These are phyloP conservation scores for Gelatoporia subvermispora DNA, from an alignment of 768 basidiomycete species.

Conservation along the genomic window DNA sequence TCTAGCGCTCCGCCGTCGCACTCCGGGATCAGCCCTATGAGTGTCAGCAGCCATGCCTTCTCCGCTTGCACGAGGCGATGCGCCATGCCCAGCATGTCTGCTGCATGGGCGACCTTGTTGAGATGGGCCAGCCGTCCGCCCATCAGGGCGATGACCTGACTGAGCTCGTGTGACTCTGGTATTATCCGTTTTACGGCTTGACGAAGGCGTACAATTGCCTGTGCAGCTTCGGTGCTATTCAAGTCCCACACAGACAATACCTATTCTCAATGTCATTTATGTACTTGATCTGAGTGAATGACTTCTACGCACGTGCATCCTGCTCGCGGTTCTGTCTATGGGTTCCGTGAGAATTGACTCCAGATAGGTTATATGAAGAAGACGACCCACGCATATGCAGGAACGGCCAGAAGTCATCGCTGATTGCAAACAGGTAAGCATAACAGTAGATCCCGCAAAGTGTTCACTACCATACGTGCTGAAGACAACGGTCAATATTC, in stretches of 20 bases:
- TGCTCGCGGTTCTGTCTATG: conserved; percentile 61
- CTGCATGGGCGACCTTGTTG: conserved; percentile 55
- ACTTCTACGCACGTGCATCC: conserved; percentile 55
- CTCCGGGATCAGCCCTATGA: conserved; percentile 77
- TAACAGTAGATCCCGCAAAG: conserved; percentile 8
- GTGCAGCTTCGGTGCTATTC: conserved; percentile 49
- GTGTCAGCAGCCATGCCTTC: conserved; percentile 75
- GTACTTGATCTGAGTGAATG: neutral
- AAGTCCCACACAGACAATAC: conserved; percentile 75
- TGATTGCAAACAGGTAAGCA: conserved; percentile 25
- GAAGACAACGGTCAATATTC: conserved; percentile 76
- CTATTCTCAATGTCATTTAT: conserved; percentile 23
- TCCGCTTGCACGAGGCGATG: conserved; percentile 60
- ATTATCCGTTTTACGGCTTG: conserved; percentile 29
- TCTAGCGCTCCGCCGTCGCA: conserved; percentile 88
- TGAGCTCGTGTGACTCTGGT: conserved; percentile 32
- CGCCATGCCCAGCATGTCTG: conserved; percentile 63
- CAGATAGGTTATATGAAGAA: conserved; percentile 2
- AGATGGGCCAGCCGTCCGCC: conserved; percentile 82
- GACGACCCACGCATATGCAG: conserved; percentile 50
- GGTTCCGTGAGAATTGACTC: conserved; percentile 10
- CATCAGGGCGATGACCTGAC: conserved; percentile 52
- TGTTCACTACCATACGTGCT: conserved; percentile 42
- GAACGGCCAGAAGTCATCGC: conserved; percentile 85
- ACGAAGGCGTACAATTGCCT: conserved; percentile 53